A percentile compares a stretch with the other conserved stretches of the same genome.
phyloP scores from a whole-genome alignment of 345 rosid species.

The Gossypium bickii region DNA sequence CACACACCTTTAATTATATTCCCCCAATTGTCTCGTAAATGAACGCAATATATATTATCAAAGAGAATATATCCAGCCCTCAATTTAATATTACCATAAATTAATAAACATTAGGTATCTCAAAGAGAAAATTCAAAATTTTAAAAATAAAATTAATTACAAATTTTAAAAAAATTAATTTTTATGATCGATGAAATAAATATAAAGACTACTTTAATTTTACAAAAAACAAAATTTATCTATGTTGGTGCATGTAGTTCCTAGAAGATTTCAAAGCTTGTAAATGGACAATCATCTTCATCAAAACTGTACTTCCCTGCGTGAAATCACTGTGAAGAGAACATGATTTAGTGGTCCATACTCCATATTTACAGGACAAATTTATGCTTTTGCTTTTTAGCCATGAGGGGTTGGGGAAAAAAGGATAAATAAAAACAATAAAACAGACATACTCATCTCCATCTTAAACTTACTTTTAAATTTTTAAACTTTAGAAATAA shows the following conservation, averaged over 20 bases:
- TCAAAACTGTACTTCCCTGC: constrained; percentile 9
- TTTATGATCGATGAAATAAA: no score
- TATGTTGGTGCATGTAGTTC: constrained; percentile 13
- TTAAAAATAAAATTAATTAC: no score
- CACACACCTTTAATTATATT: constrained; percentile 15
- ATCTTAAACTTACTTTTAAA: constrained; percentile 11
- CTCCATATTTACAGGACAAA: constrained; percentile 11
- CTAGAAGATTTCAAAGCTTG: constrained; percentile 11
- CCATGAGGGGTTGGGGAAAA: neutral
- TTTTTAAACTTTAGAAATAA: neutral
- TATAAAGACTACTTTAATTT: no score
- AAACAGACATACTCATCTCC: constrained; percentile 16
- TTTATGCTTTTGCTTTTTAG: neutral
- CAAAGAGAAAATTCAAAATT: no score
- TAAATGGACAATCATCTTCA: constrained; percentile 14
- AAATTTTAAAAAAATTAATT: no score
- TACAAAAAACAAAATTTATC: no score
- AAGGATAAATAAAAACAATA: neutral
- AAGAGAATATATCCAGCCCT: constrained; percentile 18
- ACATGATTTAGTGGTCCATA: constrained; percentile 33
- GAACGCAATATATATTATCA: neutral
- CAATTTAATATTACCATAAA: constrained; percentile 15
- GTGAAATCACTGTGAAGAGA: constrained; percentile 23
- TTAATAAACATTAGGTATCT: no score
- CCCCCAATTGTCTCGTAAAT: neutral